These are phyloP conservation scores for Ophiobolus disseminans DNA, from an alignment of 2,329 filamentous ascomycete species.

Conservation along the genomic window DNA sequence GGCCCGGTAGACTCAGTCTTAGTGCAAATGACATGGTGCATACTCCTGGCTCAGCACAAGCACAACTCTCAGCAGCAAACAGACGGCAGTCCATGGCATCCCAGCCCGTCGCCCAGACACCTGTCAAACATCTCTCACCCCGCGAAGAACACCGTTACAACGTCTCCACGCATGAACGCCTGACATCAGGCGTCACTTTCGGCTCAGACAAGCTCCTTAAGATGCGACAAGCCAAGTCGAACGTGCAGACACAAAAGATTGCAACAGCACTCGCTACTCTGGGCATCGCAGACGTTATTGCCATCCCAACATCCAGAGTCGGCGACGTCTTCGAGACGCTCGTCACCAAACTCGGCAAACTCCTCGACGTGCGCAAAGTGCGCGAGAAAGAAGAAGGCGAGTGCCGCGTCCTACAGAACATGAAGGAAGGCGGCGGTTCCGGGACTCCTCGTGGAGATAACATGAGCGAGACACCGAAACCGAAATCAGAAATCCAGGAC, in stretches of 20 bases:
- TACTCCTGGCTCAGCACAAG: constrained; percentile 41
- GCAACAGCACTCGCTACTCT: constrained; percentile 74
- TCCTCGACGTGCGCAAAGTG: constrained; percentile 77
- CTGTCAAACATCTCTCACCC: constrained; percentile 64
- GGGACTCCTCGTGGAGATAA: constrained; percentile 17
- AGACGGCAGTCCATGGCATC: constrained; percentile 46
- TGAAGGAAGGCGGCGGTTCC: constrained; percentile 38
- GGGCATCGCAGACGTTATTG: constrained; percentile 72
- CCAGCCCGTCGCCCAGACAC: constrained; percentile 50
- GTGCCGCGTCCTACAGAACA: constrained; percentile 49
- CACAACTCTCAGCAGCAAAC: constrained; percentile 37
- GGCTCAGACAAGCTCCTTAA: constrained; percentile 83
- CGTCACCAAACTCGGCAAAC: constrained; percentile 68
- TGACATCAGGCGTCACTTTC: constrained; percentile 87
- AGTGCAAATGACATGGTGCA: constrained; percentile 47
- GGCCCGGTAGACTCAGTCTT: constrained; percentile 47
- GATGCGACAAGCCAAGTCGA: constrained; percentile 77
- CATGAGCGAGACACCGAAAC: constrained; percentile 18
- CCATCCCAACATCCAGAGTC: constrained; percentile 76
- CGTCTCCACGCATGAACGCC: constrained; percentile 82
- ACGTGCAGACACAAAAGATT: constrained; percentile 78
- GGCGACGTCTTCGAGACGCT: constrained; percentile 75
- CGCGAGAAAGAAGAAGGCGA: constrained; percentile 79
- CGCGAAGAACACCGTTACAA: constrained; percentile 83
- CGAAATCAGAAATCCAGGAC: constrained; percentile 24